Evolutionary conservation across 352 stramenopile genomes (phyloP).

Genomic region (Phytophthora aleatoria): DNA sequence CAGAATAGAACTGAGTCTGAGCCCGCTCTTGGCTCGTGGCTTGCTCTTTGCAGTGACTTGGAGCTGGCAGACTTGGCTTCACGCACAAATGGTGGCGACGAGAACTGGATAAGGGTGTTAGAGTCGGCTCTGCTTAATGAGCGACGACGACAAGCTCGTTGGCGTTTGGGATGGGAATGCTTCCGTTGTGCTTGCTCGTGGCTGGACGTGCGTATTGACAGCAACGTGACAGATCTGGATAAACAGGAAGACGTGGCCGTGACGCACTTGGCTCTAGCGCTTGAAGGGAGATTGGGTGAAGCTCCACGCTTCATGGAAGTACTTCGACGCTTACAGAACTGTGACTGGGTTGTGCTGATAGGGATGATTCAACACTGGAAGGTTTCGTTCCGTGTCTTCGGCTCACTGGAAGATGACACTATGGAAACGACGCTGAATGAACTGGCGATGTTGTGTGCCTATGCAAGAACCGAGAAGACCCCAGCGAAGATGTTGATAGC

Average conservation of each 20-base stretch:
- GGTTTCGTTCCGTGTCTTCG: slow-evolving; percentile 19
- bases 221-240: slow-evolving; percentile 10
- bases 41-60: slow-evolving; percentile 40
- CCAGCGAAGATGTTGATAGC: slow-evolving; percentile 42
- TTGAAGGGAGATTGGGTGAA: slow-evolving; percentile 59
- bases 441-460: slow-evolving; percentile 50
- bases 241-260: slow-evolving; percentile 31
- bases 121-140: slow-evolving; percentile 40
- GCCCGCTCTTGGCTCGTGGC: slow-evolving; percentile 24
- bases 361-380: slow-evolving; percentile 59
- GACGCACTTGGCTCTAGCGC: slow-evolving; percentile 50
- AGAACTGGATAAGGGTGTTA: slow-evolving; percentile 40
- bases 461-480: slow-evolving; percentile 35
- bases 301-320: slow-evolving; percentile 42
- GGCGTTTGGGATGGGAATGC: slow-evolving; percentile 70
- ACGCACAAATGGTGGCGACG: background rate
- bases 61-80: slow-evolving; percentile 36
- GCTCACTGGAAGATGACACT: background rate
- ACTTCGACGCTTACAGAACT: slow-evolving; percentile 37
- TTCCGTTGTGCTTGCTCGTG: slow-evolving; percentile 64
- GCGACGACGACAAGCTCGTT: slow-evolving; percentile 34
- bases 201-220: slow-evolving; percentile 50
- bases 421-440: slow-evolving; percentile 41
- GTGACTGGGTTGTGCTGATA: slow-evolving; percentile 28
- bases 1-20: slow-evolving; percentile 3